phyloP scores from a whole-genome alignment of 106 monocot genomes.

The Dendrobium chrysotoxum region DNA sequence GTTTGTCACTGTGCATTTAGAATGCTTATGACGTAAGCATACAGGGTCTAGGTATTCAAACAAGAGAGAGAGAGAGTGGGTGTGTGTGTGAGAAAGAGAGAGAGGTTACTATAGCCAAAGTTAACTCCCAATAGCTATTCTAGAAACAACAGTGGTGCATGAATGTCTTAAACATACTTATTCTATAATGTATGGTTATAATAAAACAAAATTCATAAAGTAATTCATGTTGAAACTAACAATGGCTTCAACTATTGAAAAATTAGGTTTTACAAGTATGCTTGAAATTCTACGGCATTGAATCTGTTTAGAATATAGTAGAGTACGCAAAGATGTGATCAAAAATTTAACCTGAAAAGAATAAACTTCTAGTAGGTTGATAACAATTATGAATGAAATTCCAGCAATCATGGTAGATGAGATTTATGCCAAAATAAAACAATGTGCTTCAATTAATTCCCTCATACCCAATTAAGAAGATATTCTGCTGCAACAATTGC shows the following conservation, averaged over 20 bases:
- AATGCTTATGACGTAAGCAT: not conserved
- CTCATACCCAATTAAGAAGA: constrained; percentile 86
- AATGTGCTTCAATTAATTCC: not conserved
- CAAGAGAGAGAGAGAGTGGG: too few species aligned
- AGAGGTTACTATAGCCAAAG: not conserved
- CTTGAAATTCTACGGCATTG: not conserved
- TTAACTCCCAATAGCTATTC: not conserved
- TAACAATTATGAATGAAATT: not conserved
- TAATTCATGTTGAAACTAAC: not conserved
- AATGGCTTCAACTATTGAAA: not conserved
- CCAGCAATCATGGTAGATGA: not conserved
- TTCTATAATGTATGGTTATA: not conserved
- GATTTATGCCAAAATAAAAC: not conserved
- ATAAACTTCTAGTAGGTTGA: not conserved
- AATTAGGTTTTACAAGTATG: not conserved
- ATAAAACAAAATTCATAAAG: not conserved
- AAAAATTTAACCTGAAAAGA: not conserved
- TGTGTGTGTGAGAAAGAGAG: not conserved
- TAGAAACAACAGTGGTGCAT: not conserved
- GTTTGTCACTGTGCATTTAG: not conserved
- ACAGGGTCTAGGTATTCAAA: not conserved
- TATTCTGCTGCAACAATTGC: constrained; percentile 94
- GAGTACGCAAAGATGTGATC: not conserved
- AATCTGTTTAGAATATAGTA: not conserved
- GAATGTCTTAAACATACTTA: not conserved